phyloP scores from a whole-genome alignment of 1,284 basidiomycete genomes.

The Ustilago lituana region DNA sequence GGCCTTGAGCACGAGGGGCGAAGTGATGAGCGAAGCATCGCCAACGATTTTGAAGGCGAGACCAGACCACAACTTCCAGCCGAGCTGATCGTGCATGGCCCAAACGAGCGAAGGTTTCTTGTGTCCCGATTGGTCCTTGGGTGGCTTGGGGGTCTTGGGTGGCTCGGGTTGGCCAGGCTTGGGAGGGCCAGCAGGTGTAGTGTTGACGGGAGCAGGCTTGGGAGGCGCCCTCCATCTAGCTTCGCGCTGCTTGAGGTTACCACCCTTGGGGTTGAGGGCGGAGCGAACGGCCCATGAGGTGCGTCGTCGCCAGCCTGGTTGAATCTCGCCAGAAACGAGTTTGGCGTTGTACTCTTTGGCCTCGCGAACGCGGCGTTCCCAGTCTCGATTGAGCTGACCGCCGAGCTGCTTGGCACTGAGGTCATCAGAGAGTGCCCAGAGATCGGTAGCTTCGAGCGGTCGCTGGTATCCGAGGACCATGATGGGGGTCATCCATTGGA shows the following conservation, averaged over 20 bases:
- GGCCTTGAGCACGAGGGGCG: constrained; percentile 58
- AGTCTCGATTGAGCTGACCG: constrained; percentile 74
- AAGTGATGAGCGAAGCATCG: constrained; percentile 59
- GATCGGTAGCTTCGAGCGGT: constrained; percentile 81
- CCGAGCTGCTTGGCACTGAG: constrained; percentile 73
- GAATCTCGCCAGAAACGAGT: constrained; percentile 75
- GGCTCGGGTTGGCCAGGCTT: constrained; percentile 24
- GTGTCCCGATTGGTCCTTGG: constrained; percentile 49
- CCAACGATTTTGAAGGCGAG: constrained; percentile 73
- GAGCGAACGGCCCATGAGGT: constrained; percentile 72
- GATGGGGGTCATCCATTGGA: constrained; percentile 79
- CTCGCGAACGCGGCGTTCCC: constrained; percentile 73
- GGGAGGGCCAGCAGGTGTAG: constrained; percentile 18
- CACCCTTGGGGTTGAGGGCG: constrained; percentile 36
- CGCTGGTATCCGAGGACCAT: constrained; percentile 77
- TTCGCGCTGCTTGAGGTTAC: constrained; percentile 50
- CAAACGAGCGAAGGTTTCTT: constrained; percentile 74
- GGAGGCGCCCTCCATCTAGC: constrained; percentile 54
- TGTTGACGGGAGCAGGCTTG: constrained; percentile 13
- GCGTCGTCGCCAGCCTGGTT: constrained; percentile 71
- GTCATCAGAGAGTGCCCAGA: constrained; percentile 78
- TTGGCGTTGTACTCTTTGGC: constrained; percentile 78
- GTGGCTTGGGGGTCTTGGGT: constrained; percentile 19
- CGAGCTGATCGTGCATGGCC: constrained; percentile 83
- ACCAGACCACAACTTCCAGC: constrained; percentile 82